These are phyloP conservation scores for Irpex lacteus DNA, from an alignment of 1,284 basidiomycete genomes.

Conservation along the genomic window DNA sequence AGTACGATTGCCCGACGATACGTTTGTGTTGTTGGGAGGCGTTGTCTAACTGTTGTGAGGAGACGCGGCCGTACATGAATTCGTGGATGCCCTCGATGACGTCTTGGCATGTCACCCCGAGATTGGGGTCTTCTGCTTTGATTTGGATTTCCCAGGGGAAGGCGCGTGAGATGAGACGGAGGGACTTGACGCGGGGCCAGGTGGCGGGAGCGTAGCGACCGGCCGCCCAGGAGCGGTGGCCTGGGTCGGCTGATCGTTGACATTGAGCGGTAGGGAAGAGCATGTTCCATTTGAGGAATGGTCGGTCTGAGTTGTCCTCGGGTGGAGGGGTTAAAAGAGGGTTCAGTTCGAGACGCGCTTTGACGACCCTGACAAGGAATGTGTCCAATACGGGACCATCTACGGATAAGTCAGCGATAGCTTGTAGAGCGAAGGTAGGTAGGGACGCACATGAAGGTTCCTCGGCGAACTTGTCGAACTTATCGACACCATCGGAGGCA, in stretches of 20 bases:
- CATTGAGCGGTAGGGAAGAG: slow-evolving; percentile 59
- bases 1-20: slow-evolving; percentile 48
- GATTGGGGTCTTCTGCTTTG: slow-evolving; percentile 41
- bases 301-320: slow-evolving; percentile 41
- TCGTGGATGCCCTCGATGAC: slow-evolving; percentile 56
- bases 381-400: slow-evolving; percentile 74
- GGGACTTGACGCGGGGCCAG: slow-evolving; percentile 56
- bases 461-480: slow-evolving; percentile 27
- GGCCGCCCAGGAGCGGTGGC: slow-evolving; percentile 60
- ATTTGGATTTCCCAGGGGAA: slow-evolving; percentile 63
- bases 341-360: slow-evolving; percentile 50
- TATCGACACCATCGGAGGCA: slow-evolving; percentile 18
- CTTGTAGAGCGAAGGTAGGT: not conserved
- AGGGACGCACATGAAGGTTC: slow-evolving; percentile 25
- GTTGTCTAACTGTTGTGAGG: slow-evolving; percentile 47
- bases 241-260: slow-evolving; percentile 56
- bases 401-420: slow-evolving; percentile 24
- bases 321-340: slow-evolving; percentile 53
- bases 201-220: slow-evolving; percentile 74
- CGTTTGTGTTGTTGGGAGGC: slow-evolving; percentile 34
- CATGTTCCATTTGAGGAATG: slow-evolving; percentile 73
- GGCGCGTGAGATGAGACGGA: slow-evolving; percentile 49
- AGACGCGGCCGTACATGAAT: slow-evolving; percentile 49
- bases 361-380: slow-evolving; percentile 48
- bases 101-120: slow-evolving; percentile 73